These are phyloP conservation scores for Xylogone sp. DNA, from an alignment of 2,329 filamentous ascomycete species.

Conservation along the genomic window DNA sequence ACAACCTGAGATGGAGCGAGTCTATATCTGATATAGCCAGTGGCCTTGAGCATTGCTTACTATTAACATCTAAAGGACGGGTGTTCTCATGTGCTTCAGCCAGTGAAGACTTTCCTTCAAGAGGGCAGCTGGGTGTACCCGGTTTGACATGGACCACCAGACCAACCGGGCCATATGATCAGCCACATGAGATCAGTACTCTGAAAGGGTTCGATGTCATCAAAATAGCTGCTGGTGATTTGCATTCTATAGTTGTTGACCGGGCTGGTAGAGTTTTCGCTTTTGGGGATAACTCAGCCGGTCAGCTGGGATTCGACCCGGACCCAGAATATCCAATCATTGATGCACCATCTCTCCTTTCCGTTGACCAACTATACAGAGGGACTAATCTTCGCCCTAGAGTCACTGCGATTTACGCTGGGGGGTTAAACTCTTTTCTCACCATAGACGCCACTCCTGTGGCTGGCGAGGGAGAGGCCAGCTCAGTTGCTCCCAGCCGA, in stretches of 20 bases:
- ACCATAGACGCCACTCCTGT: slow-evolving; percentile 71
- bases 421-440: slow-evolving; percentile 84
- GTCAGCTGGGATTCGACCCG: slow-evolving; percentile 84
- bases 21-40: slow-evolving; percentile 69
- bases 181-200: slow-evolving; percentile 72
- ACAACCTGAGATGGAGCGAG: slow-evolving; percentile 63
- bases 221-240: slow-evolving; percentile 79
- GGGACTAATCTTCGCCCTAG: slow-evolving; percentile 58
- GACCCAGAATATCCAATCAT: slow-evolving; percentile 57
- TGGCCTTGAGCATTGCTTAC: slow-evolving; percentile 80
- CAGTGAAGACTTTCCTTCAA: slow-evolving; percentile 70
- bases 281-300: slow-evolving; percentile 87
- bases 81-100: slow-evolving; percentile 87
- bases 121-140: slow-evolving; percentile 83
- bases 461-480: slow-evolving; percentile 40
- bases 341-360: slow-evolving; percentile 67
- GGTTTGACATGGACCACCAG: slow-evolving; percentile 77
- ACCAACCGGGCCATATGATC: slow-evolving; percentile 74
- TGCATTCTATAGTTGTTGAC: slow-evolving; percentile 78
- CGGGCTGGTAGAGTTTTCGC: slow-evolving; percentile 73
- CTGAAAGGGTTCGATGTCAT: slow-evolving; percentile 68
- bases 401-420: slow-evolving; percentile 78
- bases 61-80: slow-evolving; percentile 80
- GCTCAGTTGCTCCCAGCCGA: slow-evolving; percentile 39
- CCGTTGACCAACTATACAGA: slow-evolving; percentile 69